A percentile compares a stretch with the other conserved stretches of the same genome.
Conservation (phyloP, 345 rosid genomes). For the Kandelia obovata region DNA sequence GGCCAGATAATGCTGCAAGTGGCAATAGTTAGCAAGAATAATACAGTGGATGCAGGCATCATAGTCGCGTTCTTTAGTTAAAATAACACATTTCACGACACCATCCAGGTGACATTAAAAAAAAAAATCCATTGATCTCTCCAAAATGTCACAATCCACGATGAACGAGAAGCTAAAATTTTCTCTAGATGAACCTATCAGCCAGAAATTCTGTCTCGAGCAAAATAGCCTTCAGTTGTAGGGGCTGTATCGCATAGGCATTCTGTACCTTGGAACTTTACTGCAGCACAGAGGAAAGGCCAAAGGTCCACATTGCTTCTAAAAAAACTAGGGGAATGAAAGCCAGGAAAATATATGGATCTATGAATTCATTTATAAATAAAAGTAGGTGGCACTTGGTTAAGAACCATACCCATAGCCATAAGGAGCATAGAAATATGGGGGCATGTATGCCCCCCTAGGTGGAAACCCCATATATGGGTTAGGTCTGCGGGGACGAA, state of each 20-base stretch:
- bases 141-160: slow-evolving; percentile 5
- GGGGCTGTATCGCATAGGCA: slow-evolving; percentile 67
- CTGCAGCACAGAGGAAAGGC: slow-evolving; percentile 33
- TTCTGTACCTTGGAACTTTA: slow-evolving; percentile 55
- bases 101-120: neutral
- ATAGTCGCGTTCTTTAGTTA: too few species aligned
- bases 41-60: too few species aligned
- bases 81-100: neutral
- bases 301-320: neutral
- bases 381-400: neutral
- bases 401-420: slow-evolving; percentile 54
- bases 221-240: slow-evolving; percentile 36
- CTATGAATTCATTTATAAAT: neutral
- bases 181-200: neutral
- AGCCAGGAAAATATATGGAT: neutral
- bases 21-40: too few species aligned
- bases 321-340: neutral
- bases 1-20: too few species aligned
- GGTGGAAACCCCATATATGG: slow-evolving; percentile 39
- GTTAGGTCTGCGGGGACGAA: slow-evolving; percentile 49
- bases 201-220: neutral
- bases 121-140: neutral
- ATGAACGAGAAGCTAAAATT: neutral
- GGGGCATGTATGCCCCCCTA: slow-evolving; percentile 42
- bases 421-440: slow-evolving; percentile 48